Evolutionary conservation across 2,329 filamentous ascomycete species (phyloP).

Genomic region (Byssothecium circinans): DNA sequence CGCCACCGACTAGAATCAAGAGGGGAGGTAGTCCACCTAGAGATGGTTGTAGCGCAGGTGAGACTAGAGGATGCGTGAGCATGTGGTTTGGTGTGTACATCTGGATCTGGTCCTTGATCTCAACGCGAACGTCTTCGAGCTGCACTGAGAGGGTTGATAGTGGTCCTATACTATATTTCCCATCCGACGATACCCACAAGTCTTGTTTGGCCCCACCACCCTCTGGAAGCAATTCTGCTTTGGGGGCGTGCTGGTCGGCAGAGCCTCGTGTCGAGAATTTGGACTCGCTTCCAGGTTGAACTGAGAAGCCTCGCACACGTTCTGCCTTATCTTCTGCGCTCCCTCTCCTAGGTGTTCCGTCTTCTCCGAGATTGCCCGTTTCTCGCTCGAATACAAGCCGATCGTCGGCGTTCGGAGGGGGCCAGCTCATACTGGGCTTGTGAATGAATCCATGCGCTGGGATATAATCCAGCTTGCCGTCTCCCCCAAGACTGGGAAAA

Average conservation of each 20-base stretch:
- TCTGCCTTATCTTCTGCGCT: conserved; percentile 29
- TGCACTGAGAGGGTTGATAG: conserved; percentile 60
- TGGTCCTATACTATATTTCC: conserved; percentile 43
- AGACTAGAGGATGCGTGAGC: conserved; percentile 84
- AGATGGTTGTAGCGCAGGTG: conserved; percentile 82
- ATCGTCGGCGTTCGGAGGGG: conserved; percentile 82
- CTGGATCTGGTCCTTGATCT: conserved; percentile 90
- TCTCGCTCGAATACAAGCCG: conserved; percentile 52
- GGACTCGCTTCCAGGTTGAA: too few relatives aligned
- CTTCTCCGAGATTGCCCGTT: conserved; percentile 22
- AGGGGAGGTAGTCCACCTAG: conserved; percentile 88
- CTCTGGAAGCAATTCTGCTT: conserved; percentile 9
- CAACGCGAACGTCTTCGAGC: conserved; percentile 65
- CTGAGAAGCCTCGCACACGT: conserved; percentile 39
- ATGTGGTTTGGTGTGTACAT: conserved; percentile 83
- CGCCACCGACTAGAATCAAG: conserved; percentile 82
- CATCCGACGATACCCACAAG: conserved; percentile 30
- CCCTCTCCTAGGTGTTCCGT: conserved; percentile 32
- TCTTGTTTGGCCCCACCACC: conserved; percentile 9
- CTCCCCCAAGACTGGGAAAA: conserved; percentile 81
- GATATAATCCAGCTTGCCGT: conserved; percentile 81
- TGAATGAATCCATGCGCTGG: conserved; percentile 86
- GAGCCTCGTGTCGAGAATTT: too few relatives aligned
- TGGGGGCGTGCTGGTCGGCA: conserved; percentile 20
- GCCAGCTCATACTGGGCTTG: conserved; percentile 87